Evolutionary conservation across 805 yeast species (phyloP).

Genomic region (Candida verbasci): DNA sequence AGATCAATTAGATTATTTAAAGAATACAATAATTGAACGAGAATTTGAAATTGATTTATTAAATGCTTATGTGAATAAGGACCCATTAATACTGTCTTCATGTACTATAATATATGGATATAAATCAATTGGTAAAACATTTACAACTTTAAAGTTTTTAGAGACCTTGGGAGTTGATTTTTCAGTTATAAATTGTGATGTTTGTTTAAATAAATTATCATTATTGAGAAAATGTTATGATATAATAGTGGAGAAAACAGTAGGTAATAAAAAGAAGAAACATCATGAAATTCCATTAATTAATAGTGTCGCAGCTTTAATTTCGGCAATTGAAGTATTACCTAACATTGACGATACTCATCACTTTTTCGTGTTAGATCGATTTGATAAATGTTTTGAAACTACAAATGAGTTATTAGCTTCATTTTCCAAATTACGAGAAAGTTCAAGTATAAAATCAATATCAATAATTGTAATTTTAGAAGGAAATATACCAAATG

Average conservation of each 20-base stretch:
- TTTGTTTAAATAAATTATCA: slow-evolving; percentile 35
- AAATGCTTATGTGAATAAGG: slow-evolving; percentile 28
- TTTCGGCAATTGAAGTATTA: slow-evolving; percentile 38
- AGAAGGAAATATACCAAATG: slow-evolving; percentile 34
- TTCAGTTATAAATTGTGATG: slow-evolving; percentile 41
- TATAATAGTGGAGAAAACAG: too few relatives aligned
- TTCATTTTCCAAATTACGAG: slow-evolving; percentile 41
- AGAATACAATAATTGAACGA: slow-evolving; percentile 22
- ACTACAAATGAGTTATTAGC: slow-evolving; percentile 34
- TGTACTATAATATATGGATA: slow-evolving; percentile 45
- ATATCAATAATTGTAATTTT: slow-evolving; percentile 37
- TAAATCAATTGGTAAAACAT: slow-evolving; percentile 46
- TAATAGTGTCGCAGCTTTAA: slow-evolving; percentile 41
- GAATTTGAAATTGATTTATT: slow-evolving; percentile 32
- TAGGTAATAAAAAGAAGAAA: not conserved
- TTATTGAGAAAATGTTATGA: slow-evolving; percentile 40
- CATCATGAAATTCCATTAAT: slow-evolving; percentile 12
- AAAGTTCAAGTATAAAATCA: slow-evolving; percentile 29
- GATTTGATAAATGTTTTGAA: slow-evolving; percentile 45
- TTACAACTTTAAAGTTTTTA: slow-evolving; percentile 29
- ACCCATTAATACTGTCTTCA: slow-evolving; percentile 24
- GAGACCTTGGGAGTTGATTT: slow-evolving; percentile 19
- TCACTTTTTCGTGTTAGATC: slow-evolving; percentile 44
- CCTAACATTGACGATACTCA: slow-evolving; percentile 26
- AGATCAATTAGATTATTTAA: slow-evolving; percentile 2